Conservation (phyloP, 2,329 filamentous ascomycete species). For the Tolypocladium album region DNA sequence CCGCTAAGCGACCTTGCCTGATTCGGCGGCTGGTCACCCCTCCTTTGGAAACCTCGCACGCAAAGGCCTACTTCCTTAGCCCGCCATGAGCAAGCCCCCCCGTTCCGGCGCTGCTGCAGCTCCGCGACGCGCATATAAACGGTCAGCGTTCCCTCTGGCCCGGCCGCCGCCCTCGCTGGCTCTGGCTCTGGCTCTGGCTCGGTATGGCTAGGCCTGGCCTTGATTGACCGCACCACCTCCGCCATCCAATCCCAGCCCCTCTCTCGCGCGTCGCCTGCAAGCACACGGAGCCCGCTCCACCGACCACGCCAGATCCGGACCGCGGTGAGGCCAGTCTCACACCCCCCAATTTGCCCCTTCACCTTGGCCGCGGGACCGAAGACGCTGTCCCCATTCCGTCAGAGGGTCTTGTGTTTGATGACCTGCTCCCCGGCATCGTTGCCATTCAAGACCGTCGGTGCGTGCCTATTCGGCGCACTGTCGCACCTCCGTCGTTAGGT, state of each 20-base stretch:
- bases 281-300: neutral
- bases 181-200: slow-evolving; percentile 7
- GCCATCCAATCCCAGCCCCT: neutral
- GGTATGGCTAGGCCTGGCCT: neutral
- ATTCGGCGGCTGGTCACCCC: neutral
- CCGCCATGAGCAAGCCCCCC: neutral
- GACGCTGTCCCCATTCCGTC: neutral
- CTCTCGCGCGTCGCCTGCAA: neutral
- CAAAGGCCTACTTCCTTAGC: neutral
- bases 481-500: neutral
- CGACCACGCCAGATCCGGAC: neutral
- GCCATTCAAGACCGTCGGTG: neutral
- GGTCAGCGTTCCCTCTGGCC: slow-evolving; percentile 27
- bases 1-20: neutral
- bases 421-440: neutral
- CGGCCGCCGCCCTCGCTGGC: slow-evolving; percentile 5
- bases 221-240: neutral
- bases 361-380: neutral
- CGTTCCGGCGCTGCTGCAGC: neutral
- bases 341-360: neutral
- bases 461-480: neutral
- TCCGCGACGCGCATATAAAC: slow-evolving; percentile 35
- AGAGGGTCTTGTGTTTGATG: neutral
- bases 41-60: neutral
- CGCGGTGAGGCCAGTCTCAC: neutral